These are phyloP conservation scores for Phyllosticta citriasiana DNA, from an alignment of 2,329 filamentous ascomycete genomes.

Conservation along the genomic window DNA sequence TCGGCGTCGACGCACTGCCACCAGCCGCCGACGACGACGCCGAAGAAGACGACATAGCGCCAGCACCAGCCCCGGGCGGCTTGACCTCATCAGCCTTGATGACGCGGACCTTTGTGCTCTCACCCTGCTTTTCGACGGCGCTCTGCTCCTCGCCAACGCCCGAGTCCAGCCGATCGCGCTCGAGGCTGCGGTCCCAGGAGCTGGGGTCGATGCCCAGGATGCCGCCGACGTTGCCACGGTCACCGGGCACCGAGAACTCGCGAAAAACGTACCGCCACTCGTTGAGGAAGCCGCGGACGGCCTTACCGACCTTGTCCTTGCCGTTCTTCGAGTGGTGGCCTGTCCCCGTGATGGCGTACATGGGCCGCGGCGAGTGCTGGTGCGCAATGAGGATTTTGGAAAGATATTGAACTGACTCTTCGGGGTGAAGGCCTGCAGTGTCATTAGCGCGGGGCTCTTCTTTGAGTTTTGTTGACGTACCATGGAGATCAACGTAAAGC, in stretches of 20 bases:
- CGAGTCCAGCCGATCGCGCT: slow-evolving; percentile 14
- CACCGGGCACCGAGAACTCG: slow-evolving; percentile 94
- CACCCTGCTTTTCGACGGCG: slow-evolving; percentile 20
- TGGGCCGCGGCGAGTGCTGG: slow-evolving; percentile 56
- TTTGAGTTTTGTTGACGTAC: slow-evolving; percentile 18
- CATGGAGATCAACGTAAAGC: slow-evolving; percentile 90
- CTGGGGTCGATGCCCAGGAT: slow-evolving; percentile 55
- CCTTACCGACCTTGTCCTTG: slow-evolving; percentile 96
- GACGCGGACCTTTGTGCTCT: slow-evolving; percentile 20
- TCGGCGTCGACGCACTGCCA: background rate
- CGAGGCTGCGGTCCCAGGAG: slow-evolving; percentile 43
- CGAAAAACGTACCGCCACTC: slow-evolving; percentile 94
- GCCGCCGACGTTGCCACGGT: slow-evolving; percentile 68
- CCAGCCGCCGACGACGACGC: background rate
- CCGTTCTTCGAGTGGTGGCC: slow-evolving; percentile 98
- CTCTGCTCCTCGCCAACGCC: slow-evolving; percentile 16
- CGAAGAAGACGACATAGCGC: slow-evolving; percentile 16
- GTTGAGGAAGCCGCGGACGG: slow-evolving; percentile 79
- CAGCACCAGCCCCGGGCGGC: slow-evolving; percentile 18
- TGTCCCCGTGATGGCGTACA: slow-evolving; percentile 95
- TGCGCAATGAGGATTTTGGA: slow-evolving; percentile 82
- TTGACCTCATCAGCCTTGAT: slow-evolving; percentile 27
- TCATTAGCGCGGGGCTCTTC: background rate
- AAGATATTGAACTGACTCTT: slow-evolving; percentile 91
- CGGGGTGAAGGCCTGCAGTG: slow-evolving; percentile 69